phyloP scores from a whole-genome alignment of 2,329 filamentous ascomycete genomes.

The Cladorrhinum sp. region DNA sequence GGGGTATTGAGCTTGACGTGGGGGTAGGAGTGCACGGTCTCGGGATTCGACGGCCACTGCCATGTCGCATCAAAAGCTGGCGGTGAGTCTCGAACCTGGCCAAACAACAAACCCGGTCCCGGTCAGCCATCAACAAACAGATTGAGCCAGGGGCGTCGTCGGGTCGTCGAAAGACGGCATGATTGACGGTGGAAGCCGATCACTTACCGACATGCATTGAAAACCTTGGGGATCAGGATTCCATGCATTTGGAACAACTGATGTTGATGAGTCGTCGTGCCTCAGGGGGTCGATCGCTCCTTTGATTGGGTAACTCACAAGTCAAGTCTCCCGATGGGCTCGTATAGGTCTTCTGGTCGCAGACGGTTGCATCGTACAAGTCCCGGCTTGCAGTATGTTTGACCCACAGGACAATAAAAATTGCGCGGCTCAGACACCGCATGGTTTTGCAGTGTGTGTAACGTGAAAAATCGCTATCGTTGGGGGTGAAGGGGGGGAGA shows the following conservation, averaged over 20 bases:
- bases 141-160: neutral
- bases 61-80: conserved; percentile 35
- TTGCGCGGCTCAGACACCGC: conserved; percentile 3
- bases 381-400: conserved; percentile 10
- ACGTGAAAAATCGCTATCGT: neutral
- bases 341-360: conserved; percentile 30
- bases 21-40: conserved; percentile 34
- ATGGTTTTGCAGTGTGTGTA: conserved; percentile 10
- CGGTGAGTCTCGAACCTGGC: conserved; percentile 28
- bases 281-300: neutral
- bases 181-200: conserved; percentile 5
- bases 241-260: conserved; percentile 35
- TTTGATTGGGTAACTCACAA: conserved; percentile 23
- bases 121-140: neutral
- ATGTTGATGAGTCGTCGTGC: conserved; percentile 4
- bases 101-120: neutral
- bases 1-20: conserved; percentile 33
- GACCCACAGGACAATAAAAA: conserved; percentile 19
- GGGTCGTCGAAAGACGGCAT: conserved; percentile 4
- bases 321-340: conserved; percentile 25
- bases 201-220: conserved; percentile 32
- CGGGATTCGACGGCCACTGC: conserved; percentile 30
- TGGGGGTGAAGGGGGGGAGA: neutral
- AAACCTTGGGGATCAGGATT: conserved; percentile 30
- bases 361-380: conserved; percentile 31